Percentiles rank a stretch among this genome's conserved stretches.
phyloP scores from a whole-genome alignment of 2,329 filamentous ascomycete genomes.

The Bipolaris cookei region DNA sequence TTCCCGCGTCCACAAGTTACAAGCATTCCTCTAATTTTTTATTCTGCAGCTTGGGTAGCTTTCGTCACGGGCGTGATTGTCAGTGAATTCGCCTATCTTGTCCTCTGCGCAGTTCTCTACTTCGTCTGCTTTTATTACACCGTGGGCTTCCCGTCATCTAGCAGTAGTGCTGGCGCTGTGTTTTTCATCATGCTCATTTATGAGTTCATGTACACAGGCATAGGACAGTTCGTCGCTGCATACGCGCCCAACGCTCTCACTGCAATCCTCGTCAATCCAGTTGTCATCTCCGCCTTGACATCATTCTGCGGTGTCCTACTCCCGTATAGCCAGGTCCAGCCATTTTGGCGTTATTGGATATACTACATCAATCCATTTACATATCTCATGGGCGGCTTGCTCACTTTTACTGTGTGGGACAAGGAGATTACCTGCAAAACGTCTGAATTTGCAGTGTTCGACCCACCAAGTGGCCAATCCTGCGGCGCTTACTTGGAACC shows the following conservation, averaged over 20 bases:
- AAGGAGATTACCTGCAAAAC: conserved; percentile 45
- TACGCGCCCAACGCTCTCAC: conserved; percentile 51
- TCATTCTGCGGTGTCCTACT: conserved; percentile 63
- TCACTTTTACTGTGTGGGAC: conserved; percentile 51
- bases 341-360: conserved; percentile 66
- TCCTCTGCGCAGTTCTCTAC: conserved; percentile 66
- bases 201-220: conserved; percentile 41
- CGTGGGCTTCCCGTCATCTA: conserved; percentile 26
- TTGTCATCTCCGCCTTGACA: conserved; percentile 21
- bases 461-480: conserved; percentile 59
- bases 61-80: conserved; percentile 73
- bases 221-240: conserved; percentile 63
- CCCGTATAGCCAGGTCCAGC: conserved; percentile 64
- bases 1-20: background rate
- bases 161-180: conserved; percentile 61
- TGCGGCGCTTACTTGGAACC: conserved; percentile 64
- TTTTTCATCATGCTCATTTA: conserved; percentile 54
- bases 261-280: conserved; percentile 58
- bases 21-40: background rate
- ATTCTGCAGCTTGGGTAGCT: conserved; percentile 61
- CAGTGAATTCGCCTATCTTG: conserved; percentile 70
- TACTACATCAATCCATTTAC: conserved; percentile 7
- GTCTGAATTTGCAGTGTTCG: conserved; percentile 49
- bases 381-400: conserved; percentile 48
- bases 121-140: conserved; percentile 70